Percentiles rank a stretch among this genome's conserved stretches.
Conservation (phyloP, 306 rosid species). For the Herpetospermum pedunculosum region DNA sequence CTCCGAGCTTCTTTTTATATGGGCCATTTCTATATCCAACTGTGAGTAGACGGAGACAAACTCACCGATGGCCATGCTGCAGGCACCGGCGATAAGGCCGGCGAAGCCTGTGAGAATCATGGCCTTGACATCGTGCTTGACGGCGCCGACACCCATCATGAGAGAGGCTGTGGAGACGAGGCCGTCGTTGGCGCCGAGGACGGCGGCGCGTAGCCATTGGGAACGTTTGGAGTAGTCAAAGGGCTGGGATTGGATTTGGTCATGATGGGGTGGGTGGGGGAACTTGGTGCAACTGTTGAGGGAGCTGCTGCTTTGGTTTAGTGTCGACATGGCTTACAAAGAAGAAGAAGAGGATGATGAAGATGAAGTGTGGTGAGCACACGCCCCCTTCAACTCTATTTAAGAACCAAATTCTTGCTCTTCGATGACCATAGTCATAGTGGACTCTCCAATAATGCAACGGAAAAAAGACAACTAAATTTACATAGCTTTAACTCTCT, state of each 20-base stretch:
- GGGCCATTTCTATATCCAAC: conserved; percentile 63
- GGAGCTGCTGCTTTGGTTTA: background rate
- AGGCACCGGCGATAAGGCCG: conserved; percentile 80
- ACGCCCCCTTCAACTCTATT: background rate
- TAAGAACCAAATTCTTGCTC: background rate
- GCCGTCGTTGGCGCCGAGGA: conserved; percentile 91
- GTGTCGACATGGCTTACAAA: background rate
- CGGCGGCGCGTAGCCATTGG: conserved; percentile 90
- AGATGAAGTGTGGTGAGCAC: conserved; percentile 6
- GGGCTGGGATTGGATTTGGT: conserved; percentile 1
- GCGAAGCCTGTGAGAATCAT: conserved; percentile 87
- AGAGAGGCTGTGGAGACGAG: conserved; percentile 77
- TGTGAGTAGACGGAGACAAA: conserved; percentile 89
- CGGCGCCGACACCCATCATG: conserved; percentile 95
- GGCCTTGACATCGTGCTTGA: conserved; percentile 58
- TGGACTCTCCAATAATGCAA: background rate
- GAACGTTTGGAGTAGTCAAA: conserved; percentile 79
- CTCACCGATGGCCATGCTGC: conserved; percentile 98
- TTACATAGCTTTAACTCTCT: background rate
- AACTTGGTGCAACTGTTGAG: background rate
- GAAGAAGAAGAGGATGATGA: background rate
- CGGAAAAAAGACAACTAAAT: background rate
- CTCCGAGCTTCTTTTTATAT: conserved; percentile 34
- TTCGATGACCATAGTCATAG: background rate
- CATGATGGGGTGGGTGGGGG: background rate